These are phyloP conservation scores for Bauhinia variegata DNA, from an alignment of 306 rosid genomes.

Conservation along the genomic window DNA sequence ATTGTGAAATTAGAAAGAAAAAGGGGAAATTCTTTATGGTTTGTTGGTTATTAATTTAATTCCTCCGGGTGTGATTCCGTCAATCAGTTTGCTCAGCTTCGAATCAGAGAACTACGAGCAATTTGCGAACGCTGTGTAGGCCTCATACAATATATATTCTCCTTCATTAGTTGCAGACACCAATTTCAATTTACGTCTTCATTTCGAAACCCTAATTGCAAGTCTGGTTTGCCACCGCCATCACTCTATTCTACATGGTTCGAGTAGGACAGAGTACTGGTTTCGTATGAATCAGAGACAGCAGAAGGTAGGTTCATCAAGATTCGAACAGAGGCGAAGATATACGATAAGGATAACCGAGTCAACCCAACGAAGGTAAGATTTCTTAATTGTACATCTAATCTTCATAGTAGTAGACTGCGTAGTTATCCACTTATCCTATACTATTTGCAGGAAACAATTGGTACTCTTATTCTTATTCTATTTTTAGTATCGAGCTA, in stretches of 20 bases:
- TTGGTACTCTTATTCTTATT: too few relatives aligned
- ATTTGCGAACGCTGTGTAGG: constrained; percentile 56
- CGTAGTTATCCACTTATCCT: too few relatives aligned
- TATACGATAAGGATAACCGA: constrained; percentile 81
- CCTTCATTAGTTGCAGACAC: constrained; percentile 63
- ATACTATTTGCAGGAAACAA: too few relatives aligned
- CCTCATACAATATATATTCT: constrained; percentile 65
- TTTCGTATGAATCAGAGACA: constrained; percentile 70
- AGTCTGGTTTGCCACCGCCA: constrained; percentile 39
- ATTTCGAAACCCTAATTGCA: constrained; percentile 59
- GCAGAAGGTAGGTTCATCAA: constrained; percentile 92
- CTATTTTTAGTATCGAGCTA: too few relatives aligned
- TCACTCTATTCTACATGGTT: constrained; percentile 45
- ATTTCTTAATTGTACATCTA: constrained; percentile 18
- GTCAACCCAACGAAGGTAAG: constrained; percentile 92
- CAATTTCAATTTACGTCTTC: constrained; percentile 57
- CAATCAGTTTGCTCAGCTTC: constrained; percentile 19
- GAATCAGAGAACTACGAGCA: constrained; percentile 55
- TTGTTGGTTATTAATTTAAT: constrained; percentile 6
- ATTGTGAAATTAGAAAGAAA: neutral
- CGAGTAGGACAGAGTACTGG: constrained; percentile 44
- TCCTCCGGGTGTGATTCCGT: constrained; percentile 2
- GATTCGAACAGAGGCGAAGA: constrained; percentile 83
- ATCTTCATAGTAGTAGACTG: constrained; percentile 8
- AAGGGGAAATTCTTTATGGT: neutral